Evolutionary conservation across 768 basidiomycete genomes (phyloP), one percentile per base, ranked within the genome.

Genomic region (Russula lepida): DNA sequence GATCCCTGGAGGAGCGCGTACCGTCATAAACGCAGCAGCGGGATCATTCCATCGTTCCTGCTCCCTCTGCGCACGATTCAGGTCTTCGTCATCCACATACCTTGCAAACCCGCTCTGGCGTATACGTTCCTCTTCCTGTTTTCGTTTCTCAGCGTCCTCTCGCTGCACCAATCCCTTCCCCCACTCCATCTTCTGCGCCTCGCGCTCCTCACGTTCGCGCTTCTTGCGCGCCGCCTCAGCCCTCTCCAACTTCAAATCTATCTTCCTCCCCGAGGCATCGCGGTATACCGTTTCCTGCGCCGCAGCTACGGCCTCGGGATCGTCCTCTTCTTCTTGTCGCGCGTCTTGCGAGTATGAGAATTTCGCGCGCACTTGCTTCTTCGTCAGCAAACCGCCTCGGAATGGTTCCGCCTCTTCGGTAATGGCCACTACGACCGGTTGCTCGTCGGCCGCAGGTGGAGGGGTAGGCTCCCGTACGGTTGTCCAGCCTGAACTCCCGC

Each of bases 171-270:
- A 69, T 32, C 97, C 97, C 73, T 95, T 98, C 0, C 92, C 93
- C 97, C 97, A 98, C 71, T 95, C 91, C 91, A 95, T 93, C 77
- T 92, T 95, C 70, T 82, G 77, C 53, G 88, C 88, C 69, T 95
- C 92, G 69, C 83, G 84, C 75, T 97, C 90, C 71, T 94, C 86
- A 60, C 79, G 77, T 70, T 92, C 87, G 23, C 91, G 80, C 69
- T 93, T 92, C 72, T 81, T 71, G 65, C 85, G 77, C 46, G 88
- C 88, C 32, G 92, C 91, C 68, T 95, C 94, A 15, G 91, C 95
- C 59, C 80, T 82, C 30, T 86, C 88, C 1, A 87, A 81, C 70
- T 90, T 92, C 54, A 89, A 83, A 67, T 98, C 94, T 54, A 98
- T 89, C 77, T 88, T 89, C 69, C 86, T 81, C 37, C 97, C 97